Conservation (phyloP, 805 yeast species). For the Metschnikowia santaceciliae region DNA sequence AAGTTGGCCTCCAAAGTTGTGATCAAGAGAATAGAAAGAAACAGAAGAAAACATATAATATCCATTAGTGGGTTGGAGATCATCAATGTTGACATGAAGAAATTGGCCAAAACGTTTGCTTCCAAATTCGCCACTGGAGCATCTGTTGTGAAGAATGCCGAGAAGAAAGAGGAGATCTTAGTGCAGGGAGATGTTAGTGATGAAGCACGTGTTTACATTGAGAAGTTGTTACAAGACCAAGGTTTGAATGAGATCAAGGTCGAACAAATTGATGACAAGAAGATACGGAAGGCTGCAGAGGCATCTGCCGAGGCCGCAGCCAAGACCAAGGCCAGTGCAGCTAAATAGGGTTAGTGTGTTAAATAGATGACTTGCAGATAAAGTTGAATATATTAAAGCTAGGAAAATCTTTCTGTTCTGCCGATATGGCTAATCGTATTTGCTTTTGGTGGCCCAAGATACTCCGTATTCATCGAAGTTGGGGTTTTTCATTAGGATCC, state of each 20-base stretch:
- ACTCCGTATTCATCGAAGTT: constrained; percentile 17
- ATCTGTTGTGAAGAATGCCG: constrained; percentile 82
- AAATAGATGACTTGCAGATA: neutral
- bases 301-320: constrained; percentile 16
- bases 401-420: neutral
- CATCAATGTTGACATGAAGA: constrained; percentile 84
- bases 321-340: constrained; percentile 1
- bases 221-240: constrained; percentile 68
- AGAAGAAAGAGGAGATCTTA: constrained; percentile 86
- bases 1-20: constrained; percentile 75
- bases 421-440: constrained; percentile 11
- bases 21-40: constrained; percentile 84
- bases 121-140: constrained; percentile 96
- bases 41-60: constrained; percentile 82
- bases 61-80: constrained; percentile 87
- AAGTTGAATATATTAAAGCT: neutral
- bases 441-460: constrained; percentile 17
- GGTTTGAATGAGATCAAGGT: constrained; percentile 82
- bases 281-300: constrained; percentile 47
- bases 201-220: constrained; percentile 76
- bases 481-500: constrained; percentile 16
- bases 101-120: constrained; percentile 86
- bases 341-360: neutral
- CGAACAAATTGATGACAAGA: constrained; percentile 82
- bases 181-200: constrained; percentile 96